Evolutionary conservation across 2,329 filamentous ascomycete genomes (phyloP).

Genomic region (Pyrenochaeta sp.): DNA sequence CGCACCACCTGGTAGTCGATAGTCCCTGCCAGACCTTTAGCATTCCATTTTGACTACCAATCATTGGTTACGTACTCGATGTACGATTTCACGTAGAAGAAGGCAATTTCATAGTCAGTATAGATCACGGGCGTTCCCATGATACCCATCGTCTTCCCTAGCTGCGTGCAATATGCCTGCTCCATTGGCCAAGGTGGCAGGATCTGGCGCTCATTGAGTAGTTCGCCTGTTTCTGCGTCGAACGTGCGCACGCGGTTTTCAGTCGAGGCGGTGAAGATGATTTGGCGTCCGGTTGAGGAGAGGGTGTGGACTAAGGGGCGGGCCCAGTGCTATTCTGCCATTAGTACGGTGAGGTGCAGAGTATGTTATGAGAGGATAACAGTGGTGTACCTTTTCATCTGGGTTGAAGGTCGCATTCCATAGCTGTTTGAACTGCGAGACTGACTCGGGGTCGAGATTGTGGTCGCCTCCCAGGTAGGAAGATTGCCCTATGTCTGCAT

Average conservation of each 20-base stretch:
- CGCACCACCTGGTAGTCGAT: slow-evolving; percentile 33
- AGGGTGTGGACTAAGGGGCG: slow-evolving; percentile 59
- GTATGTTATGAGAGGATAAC: background rate
- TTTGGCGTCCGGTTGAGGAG: slow-evolving; percentile 24
- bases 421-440: slow-evolving; percentile 50
- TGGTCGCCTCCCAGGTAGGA: slow-evolving; percentile 45
- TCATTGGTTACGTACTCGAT: slow-evolving; percentile 22
- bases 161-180: slow-evolving; percentile 15
- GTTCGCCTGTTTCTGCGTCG: slow-evolving; percentile 23
- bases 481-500: slow-evolving; percentile 26
- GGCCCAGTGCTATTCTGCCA: slow-evolving; percentile 51
- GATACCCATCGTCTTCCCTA: slow-evolving; percentile 26
- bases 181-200: slow-evolving; percentile 24
- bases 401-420: slow-evolving; percentile 47
- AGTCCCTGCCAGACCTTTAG: slow-evolving; percentile 17
- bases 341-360: background rate
- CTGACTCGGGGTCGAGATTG: slow-evolving; percentile 52
- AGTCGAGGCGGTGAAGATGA: slow-evolving; percentile 28
- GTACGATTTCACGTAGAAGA: slow-evolving; percentile 40
- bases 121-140: slow-evolving; percentile 32
- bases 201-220: slow-evolving; percentile 24
- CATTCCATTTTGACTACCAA: too few species aligned
- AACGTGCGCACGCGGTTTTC: slow-evolving; percentile 30
- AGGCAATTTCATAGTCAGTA: slow-evolving; percentile 34
- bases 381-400: slow-evolving; percentile 39